Evolutionary conservation across 768 basidiomycete species (phyloP), one percentile per base, ranked within the genome.

Genomic region (Xanthoconium purpureum): DNA sequence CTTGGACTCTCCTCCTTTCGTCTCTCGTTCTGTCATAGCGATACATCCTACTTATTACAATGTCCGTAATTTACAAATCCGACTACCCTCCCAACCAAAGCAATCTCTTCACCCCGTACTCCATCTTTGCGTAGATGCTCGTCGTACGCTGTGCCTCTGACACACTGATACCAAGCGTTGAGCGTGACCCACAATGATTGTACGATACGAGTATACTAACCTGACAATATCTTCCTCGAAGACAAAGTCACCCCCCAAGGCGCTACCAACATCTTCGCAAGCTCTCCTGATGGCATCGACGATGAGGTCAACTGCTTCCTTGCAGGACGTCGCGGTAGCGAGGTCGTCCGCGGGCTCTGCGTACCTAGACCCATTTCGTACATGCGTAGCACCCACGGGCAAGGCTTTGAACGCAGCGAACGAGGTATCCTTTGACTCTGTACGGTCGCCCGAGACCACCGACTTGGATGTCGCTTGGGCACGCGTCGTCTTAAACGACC

Each of bases 91-190:
- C 90, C 47, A 96, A 72, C 94, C 94, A 96, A 56, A 96, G 72
- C 67, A 96, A 74, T 60, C 93, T 78, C 78, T 95, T 98, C 49
- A 97, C 79, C 0, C 91, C 91, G 69, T 96, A 93, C 66, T 97
- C 94, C 84, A 96, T 88, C 74, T 94, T 93, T 14, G 93, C 84
- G 70, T 91, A 89, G 61, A 95, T 77, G 58, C 85, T 90, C 3
- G 92, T 97, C 77, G 87, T 85, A 52, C 83, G 80, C 69, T 88
- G 85, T 3, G 95, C 95, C 62, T 97, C 92, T 8, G 80, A 79
- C 62, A 94, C 69, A 63, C 92, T 94, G 61, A 54, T 47, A 56
- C 38, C 38, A 52, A 7, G 17, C 9, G n/a, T 47, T 57, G 28
- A 61, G 54, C 36, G 18, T 15, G 44, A 20, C 3, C 11, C n/a